Conservation (phyloP, 257 asterid genomes). For the Plectranthus barbatus region DNA sequence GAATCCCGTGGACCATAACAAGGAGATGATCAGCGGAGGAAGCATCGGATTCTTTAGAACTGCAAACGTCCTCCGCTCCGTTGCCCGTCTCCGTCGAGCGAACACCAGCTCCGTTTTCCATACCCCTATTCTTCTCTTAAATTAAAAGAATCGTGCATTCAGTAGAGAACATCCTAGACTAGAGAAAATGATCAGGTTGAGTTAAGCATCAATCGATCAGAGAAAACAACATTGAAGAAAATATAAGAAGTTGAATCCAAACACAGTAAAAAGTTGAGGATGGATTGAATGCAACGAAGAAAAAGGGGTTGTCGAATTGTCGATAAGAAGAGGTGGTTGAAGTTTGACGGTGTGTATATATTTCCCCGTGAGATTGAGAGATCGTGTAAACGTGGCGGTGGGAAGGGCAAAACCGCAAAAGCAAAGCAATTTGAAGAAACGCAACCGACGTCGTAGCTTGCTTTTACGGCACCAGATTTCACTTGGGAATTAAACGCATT, state of each 20-base stretch:
- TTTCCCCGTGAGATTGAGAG: too few relatives aligned
- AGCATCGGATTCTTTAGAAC: slow-evolving; percentile 48
- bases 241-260: not conserved
- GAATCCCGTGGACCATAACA: slow-evolving; percentile 93
- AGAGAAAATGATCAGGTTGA: not conserved
- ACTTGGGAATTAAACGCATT: too few relatives aligned
- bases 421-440: not conserved
- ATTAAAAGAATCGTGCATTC: slow-evolving; percentile 8
- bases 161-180: not conserved
- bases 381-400: slow-evolving; percentile 10
- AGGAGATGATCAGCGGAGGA: slow-evolving; percentile 89
- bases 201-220: not conserved
- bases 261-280: not conserved
- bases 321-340: slow-evolving; percentile 7
- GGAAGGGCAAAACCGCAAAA: not conserved
- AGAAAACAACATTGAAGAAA: not conserved
- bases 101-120: slow-evolving; percentile 38
- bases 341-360: not conserved
- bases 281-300: not conserved
- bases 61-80: slow-evolving; percentile 70
- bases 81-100: slow-evolving; percentile 47
- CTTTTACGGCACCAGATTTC: slow-evolving; percentile 28
- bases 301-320: not conserved
- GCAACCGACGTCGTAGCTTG: not conserved
- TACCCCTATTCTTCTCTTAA: slow-evolving; percentile 8